Evolutionary conservation across 176 grass and related monocot species (phyloP).

Genomic region (Raddia guianensis): DNA sequence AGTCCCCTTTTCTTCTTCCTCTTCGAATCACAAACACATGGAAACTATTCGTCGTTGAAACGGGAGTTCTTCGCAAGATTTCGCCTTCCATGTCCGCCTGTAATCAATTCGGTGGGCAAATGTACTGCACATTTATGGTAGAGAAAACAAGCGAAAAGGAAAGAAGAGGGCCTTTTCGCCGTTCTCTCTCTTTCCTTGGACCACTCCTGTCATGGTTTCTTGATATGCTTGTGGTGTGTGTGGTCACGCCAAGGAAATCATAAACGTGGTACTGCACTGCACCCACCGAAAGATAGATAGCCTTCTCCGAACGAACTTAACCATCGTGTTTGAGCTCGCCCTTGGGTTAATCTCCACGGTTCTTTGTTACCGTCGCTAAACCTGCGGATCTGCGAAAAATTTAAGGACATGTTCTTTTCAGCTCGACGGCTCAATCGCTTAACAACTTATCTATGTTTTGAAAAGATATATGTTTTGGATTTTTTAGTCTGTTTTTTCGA

Average conservation of each 20-base stretch:
- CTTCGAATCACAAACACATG: background rate
- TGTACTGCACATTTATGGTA: background rate
- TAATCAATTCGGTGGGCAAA: background rate
- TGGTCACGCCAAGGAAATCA: constrained; percentile 41
- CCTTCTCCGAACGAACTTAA: background rate
- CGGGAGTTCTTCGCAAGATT: background rate
- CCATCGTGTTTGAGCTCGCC: background rate
- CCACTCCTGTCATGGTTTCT: constrained; percentile 15
- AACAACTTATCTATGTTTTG: too few relatives aligned
- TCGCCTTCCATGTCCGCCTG: background rate
- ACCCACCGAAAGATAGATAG: constrained; percentile 18
- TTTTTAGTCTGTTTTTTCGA: too few relatives aligned
- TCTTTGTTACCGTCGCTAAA: background rate
- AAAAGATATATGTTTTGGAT: too few relatives aligned
- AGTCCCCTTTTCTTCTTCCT: too few relatives aligned
- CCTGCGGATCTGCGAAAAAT: background rate
- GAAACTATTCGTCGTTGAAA: background rate
- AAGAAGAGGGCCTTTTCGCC: constrained; percentile 32
- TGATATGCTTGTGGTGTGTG: constrained; percentile 14
- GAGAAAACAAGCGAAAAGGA: background rate
- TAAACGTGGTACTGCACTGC: constrained; percentile 30
- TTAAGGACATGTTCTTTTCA: background rate
- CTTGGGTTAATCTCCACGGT: constrained; percentile 4
- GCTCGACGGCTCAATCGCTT: too few relatives aligned
- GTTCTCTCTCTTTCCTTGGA: constrained; percentile 45